Percentiles rank a stretch among this genome's conserved stretches.
phyloP scores from a whole-genome alignment of 192 early-diverging fungal genomes.

The Thamnidium elegans region DNA sequence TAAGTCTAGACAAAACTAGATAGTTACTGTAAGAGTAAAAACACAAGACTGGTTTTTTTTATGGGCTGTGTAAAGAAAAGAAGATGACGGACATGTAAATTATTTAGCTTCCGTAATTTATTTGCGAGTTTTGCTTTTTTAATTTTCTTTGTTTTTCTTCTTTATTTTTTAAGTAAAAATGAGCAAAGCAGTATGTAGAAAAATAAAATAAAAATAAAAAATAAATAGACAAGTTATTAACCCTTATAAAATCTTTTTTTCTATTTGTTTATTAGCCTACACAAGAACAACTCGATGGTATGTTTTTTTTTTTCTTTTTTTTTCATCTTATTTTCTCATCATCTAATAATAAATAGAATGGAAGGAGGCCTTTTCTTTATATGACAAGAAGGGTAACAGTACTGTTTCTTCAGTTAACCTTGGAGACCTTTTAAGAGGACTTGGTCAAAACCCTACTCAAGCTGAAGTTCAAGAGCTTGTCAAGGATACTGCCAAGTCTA shows the following conservation, averaged over 20 bases:
- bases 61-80: too few species aligned
- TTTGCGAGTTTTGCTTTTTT: conserved; percentile 2
- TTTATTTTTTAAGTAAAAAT: conserved; percentile 22
- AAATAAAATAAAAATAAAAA: too few species aligned
- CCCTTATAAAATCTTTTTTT: not conserved
- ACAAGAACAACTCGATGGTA: conserved; percentile 42
- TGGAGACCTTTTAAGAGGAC: conserved; percentile 72
- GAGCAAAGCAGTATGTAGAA: conserved; percentile 31
- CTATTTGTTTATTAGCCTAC: conserved; percentile 26
- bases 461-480: conserved; percentile 66
- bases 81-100: too few species aligned
- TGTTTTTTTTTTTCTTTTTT: not conserved
- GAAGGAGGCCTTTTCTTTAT: conserved; percentile 78
- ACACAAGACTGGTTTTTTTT: too few species aligned
- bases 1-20: too few species aligned
- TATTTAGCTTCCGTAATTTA: too few species aligned
- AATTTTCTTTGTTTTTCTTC: not conserved
- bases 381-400: conserved; percentile 73
- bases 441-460: conserved; percentile 79
- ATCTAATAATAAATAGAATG: conserved; percentile 49
- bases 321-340: not conserved
- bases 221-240: not conserved
- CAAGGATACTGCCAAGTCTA: conserved; percentile 33
- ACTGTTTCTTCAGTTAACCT: conserved; percentile 61
- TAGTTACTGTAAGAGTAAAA: too few species aligned